A percentile compares a stretch with the other conserved stretches of the same genome.
Evolutionary conservation across 2,329 filamentous ascomycete genomes (phyloP).

Genomic region (Xylariaceae sp.): DNA sequence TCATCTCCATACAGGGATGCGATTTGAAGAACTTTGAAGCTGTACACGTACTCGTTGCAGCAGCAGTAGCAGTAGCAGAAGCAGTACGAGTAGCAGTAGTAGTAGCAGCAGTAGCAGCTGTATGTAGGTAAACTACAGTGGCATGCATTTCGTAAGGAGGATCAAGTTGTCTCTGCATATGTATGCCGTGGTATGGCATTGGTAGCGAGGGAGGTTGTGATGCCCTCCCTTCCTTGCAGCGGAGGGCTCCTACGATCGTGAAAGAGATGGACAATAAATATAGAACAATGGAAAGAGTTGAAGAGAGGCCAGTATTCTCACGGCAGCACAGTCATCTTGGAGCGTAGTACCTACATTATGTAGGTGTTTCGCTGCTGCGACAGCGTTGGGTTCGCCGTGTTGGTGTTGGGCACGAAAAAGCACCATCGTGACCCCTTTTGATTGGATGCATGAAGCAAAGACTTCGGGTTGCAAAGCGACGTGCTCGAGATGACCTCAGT

Average conservation of each 20-base stretch:
- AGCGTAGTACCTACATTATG: neutral
- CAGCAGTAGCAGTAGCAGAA: too few species aligned
- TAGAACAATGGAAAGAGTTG: neutral
- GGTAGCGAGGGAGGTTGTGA: constrained; percentile 6
- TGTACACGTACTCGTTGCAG: neutral
- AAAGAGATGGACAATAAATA: neutral
- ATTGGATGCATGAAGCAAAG: neutral
- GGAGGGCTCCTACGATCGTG: neutral
- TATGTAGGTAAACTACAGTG: neutral
- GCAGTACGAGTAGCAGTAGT: too few species aligned
- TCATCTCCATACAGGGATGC: neutral
- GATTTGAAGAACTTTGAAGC: neutral
- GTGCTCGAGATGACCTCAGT: neutral
- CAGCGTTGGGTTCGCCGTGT: neutral
- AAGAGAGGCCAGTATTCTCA: neutral
- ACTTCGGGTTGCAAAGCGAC: neutral
- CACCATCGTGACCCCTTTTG: neutral
- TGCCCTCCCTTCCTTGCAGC: constrained; percentile 5
- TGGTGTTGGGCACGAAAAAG: neutral
- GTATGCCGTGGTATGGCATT: neutral
- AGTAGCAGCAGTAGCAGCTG: too few species aligned
- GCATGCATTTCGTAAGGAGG: neutral
- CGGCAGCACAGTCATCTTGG: neutral
- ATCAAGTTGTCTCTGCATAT: neutral
- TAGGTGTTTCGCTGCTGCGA: neutral